Evolutionary conservation across 2,329 filamentous ascomycete genomes (phyloP).

Genomic region (Spiromastix sp.): DNA sequence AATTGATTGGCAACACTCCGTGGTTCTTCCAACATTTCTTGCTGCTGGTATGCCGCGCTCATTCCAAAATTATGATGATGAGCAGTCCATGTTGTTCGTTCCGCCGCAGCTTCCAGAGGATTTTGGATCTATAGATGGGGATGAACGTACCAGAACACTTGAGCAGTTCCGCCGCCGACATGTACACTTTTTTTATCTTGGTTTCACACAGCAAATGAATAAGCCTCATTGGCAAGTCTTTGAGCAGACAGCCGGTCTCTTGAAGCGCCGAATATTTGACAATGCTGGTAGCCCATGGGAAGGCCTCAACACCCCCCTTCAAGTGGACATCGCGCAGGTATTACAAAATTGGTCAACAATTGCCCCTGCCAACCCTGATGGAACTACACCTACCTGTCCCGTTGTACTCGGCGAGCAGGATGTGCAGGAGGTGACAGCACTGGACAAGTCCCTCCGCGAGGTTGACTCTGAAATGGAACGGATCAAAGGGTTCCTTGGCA

Average conservation of each 20-base stretch:
- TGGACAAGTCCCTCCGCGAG: background rate
- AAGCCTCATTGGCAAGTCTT: background rate
- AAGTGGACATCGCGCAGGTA: conserved; percentile 7
- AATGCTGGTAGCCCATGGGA: conserved; percentile 10
- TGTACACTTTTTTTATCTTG: conserved; percentile 4
- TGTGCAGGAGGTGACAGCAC: conserved; percentile 1
- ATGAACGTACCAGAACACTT: background rate
- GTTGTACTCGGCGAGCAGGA: background rate
- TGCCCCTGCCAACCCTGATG: background rate
- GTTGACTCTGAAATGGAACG: conserved; percentile 3
- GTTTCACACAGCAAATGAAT: background rate
- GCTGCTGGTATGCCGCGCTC: conserved; percentile 23
- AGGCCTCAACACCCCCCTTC: conserved; percentile 9
- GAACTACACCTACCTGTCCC: conserved; percentile 1
- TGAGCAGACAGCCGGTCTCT: background rate
- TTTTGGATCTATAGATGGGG: background rate
- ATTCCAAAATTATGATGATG: conserved; percentile 25
- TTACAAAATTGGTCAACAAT: conserved; percentile 4
- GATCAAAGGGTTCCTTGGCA: conserved; percentile 1
- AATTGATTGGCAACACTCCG: conserved; percentile 14
- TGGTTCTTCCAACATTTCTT: conserved; percentile 23
- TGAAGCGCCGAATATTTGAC: conserved; percentile 2
- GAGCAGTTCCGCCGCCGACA: conserved; percentile 2
- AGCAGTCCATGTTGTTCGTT: conserved; percentile 4
- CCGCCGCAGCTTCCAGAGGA: background rate